Evolutionary conservation across 2,329 filamentous ascomycete genomes (phyloP).

Genomic region (Pseudogymnoascus sp.): DNA sequence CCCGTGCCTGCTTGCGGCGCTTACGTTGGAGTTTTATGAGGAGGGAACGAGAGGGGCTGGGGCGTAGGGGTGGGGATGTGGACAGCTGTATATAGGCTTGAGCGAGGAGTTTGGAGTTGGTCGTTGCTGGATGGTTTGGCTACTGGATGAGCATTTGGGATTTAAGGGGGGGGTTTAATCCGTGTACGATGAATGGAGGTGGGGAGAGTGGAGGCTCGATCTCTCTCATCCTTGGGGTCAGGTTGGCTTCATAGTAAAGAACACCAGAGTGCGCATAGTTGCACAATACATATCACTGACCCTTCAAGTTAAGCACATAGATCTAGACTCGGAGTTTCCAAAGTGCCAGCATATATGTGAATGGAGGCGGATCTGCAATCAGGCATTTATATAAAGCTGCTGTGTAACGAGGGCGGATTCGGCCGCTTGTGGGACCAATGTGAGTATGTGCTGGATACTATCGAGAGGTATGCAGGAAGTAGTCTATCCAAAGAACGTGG

Average conservation of each 20-base stretch:
- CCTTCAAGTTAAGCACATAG: not conserved
- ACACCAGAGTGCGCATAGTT: not conserved
- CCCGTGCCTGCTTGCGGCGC: constrained; percentile 80
- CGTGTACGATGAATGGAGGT: not conserved
- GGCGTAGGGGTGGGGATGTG: constrained; percentile 18
- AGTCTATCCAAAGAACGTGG: no score
- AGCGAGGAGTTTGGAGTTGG: constrained; percentile 5
- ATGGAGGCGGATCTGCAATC: no score
- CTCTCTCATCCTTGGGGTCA: not conserved
- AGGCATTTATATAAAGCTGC: no score
- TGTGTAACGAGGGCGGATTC: no score
- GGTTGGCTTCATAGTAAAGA: not conserved
- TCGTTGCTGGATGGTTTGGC: not conserved
- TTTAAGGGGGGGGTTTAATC: not conserved
- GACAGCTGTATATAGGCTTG: not conserved
- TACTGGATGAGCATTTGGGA: not conserved
- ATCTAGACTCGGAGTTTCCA: not conserved
- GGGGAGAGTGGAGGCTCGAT: not conserved
- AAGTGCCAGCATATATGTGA: not conserved
- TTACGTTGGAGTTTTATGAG: constrained; percentile 91
- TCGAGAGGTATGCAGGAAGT: no score
- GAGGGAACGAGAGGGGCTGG: constrained; percentile 33
- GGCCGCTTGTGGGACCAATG: no score
- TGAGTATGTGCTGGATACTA: no score
- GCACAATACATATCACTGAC: not conserved